These are phyloP conservation scores for Nicotiana attenuata DNA, from an alignment of 257 asterid genomes.

Conservation along the genomic window DNA sequence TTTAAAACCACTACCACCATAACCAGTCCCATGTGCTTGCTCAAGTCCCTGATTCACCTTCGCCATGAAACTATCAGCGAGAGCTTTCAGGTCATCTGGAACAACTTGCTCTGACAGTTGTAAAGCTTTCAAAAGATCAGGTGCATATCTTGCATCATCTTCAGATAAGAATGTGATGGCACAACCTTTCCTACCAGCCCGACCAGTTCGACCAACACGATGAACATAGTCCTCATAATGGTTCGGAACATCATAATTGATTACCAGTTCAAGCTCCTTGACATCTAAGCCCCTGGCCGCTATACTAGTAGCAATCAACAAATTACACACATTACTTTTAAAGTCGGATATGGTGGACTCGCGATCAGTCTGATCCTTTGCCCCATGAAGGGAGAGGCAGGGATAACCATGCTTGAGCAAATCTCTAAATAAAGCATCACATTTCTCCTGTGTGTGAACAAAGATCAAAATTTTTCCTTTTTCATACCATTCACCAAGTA, in stretches of 20 bases:
- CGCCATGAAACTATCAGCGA: conserved; percentile 68
- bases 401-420: conserved; percentile 70
- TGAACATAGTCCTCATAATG: conserved; percentile 94
- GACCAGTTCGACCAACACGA: conserved; percentile 93
- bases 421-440: conserved; percentile 72
- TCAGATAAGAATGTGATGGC: conserved; percentile 79
- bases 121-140: conserved; percentile 76
- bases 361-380: conserved; percentile 88
- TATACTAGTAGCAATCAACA: conserved; percentile 78
- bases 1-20: conserved; percentile 87
- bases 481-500: conserved; percentile 88
- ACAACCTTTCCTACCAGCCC: conserved; percentile 87
- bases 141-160: conserved; percentile 80
- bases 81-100: conserved; percentile 71
- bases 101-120: conserved; percentile 81
- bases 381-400: conserved; percentile 90
- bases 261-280: conserved; percentile 81
- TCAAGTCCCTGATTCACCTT: conserved; percentile 89
- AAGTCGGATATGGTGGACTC: conserved; percentile 84
- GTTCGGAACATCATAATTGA: conserved; percentile 79
- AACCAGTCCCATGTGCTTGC: conserved; percentile 87
- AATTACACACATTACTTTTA: conserved; percentile 67
- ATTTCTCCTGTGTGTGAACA: conserved; percentile 85
- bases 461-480: conserved; percentile 78
- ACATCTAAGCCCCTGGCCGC: conserved; percentile 95